Conservation (phyloP, 2,329 filamentous ascomycete species). For the Sporothrix luriei region DNA sequence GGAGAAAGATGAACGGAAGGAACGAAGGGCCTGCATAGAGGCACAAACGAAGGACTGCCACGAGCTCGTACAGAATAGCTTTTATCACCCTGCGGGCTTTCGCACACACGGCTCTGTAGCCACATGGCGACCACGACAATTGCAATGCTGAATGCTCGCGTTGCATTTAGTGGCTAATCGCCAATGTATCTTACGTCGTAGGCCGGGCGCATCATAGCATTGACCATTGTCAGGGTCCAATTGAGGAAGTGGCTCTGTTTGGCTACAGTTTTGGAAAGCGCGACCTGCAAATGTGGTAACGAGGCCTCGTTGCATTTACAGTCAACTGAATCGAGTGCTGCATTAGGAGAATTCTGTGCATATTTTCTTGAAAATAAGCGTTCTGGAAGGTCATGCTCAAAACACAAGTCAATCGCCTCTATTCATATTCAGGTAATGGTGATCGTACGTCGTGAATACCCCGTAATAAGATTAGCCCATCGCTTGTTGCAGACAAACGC, state of each 20-base stretch:
- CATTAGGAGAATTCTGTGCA: not conserved
- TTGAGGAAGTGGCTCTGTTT: constrained; percentile 11
- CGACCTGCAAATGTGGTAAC: not conserved
- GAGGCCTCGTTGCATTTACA: not conserved
- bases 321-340: not conserved
- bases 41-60: not conserved
- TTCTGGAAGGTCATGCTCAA: too few species aligned
- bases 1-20: constrained; percentile 17
- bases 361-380: too few species aligned
- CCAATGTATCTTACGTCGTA: not conserved
- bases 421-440: not conserved
- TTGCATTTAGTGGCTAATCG: not conserved
- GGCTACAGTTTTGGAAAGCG: constrained; percentile 16
- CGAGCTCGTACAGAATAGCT: not conserved
- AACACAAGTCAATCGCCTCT: too few species aligned
- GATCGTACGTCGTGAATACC: too few species aligned
- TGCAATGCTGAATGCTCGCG: too few species aligned
- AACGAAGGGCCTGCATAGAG: not conserved
- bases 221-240: not conserved
- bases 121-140: not conserved
- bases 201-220: not conserved
- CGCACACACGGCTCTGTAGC: not conserved
- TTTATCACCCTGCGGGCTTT: not conserved
- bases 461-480: too few species aligned
- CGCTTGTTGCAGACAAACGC: too few species aligned